Percentiles rank a stretch among this genome's conserved stretches.
phyloP scores from a whole-genome alignment of 768 basidiomycete genomes.

The Floccularia luteovirens region DNA sequence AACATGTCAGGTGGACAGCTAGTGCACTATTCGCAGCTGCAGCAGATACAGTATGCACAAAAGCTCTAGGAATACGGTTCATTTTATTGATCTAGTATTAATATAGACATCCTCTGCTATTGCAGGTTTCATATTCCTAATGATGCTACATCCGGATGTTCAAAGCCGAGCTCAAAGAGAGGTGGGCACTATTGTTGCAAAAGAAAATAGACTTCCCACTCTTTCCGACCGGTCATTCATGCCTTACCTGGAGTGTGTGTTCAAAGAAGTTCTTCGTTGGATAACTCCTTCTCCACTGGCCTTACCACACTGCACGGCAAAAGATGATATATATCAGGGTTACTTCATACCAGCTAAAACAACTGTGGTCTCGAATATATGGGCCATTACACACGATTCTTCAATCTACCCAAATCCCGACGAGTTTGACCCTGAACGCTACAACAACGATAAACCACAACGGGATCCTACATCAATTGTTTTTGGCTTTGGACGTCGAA shows the following conservation, averaged over 20 bases:
- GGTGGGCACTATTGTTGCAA: constrained; percentile 20
- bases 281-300: constrained; percentile 11
- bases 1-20: no score
- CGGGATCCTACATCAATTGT: constrained; percentile 11
- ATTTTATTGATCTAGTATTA: no score
- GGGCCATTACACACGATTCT: constrained; percentile 23
- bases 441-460: constrained; percentile 13
- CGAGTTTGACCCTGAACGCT: constrained; percentile 27
- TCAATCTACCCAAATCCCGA: constrained; percentile 22
- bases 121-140: no score
- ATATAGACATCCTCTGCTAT: constrained; percentile 10
- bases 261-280: constrained; percentile 13
- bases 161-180: no score
- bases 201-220: constrained; percentile 17
- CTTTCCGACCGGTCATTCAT: constrained; percentile 17
- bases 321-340: constrained; percentile 20
- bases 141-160: no score
- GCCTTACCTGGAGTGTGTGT: constrained; percentile 18
- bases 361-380: constrained; percentile 2
- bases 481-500: constrained; percentile 24
- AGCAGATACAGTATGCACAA: no score
- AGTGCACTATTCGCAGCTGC: no score
- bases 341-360: no score
- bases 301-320: constrained; percentile 12
- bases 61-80: no score